Conservation (phyloP, 2,329 filamentous ascomycete genomes). For the Sarocladium strictum region DNA sequence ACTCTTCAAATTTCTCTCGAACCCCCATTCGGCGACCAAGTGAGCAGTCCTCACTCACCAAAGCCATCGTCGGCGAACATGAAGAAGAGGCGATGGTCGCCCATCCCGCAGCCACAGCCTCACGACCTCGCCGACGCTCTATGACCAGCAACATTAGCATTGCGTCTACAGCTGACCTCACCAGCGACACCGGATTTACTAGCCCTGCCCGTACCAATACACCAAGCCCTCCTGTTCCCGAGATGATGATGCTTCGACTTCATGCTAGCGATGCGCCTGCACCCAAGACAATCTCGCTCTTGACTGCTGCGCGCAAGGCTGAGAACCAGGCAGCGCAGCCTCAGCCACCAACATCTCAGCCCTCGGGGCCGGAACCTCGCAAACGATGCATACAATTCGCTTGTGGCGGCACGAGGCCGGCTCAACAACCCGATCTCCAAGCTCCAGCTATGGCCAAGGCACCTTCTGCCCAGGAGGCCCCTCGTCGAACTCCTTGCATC, state of each 20-base stretch:
- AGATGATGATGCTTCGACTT: conserved; percentile 42
- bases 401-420: conserved; percentile 61
- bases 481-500: conserved; percentile 54
- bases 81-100: conserved; percentile 45
- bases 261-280: conserved; percentile 23
- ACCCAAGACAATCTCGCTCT: conserved; percentile 19
- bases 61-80: conserved; percentile 66
- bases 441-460: conserved; percentile 26
- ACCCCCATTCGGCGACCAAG: conserved; percentile 40
- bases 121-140: conserved; percentile 49
- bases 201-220: conserved; percentile 84
- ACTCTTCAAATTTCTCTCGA: conserved; percentile 35
- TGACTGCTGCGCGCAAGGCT: conserved; percentile 15
- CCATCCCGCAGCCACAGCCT: conserved; percentile 27
- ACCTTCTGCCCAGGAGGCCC: conserved; percentile 30
- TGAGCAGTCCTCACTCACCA: conserved; percentile 76
- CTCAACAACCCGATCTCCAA: conserved; percentile 33
- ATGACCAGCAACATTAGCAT: conserved; percentile 75
- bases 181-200: conserved; percentile 88
- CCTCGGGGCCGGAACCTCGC: conserved; percentile 36
- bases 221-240: conserved; percentile 76
- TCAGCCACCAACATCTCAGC: conserved; percentile 1
- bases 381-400: conserved; percentile 93
- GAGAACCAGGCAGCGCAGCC: background rate
- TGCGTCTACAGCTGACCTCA: conserved; percentile 82